Evolutionary conservation across 768 basidiomycete species (phyloP), one percentile per base, ranked within the genome.

Genomic region (Tephrocybe sp.): DNA sequence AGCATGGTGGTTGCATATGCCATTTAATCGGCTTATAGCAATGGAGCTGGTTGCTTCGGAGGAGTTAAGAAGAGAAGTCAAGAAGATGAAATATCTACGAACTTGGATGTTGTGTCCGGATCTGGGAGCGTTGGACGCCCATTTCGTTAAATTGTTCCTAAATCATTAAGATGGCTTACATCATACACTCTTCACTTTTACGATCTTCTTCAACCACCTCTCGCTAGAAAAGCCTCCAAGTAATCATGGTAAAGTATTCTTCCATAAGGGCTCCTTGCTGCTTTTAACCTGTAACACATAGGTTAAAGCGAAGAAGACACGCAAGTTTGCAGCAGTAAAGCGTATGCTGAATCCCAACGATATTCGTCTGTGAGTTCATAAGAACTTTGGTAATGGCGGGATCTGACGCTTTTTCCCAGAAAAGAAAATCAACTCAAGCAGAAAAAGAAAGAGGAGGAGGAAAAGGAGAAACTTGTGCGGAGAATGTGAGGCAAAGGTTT

Each of bases 321-420:
- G 94, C 69, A 96, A 96, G 66, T 98, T 98, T 66, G 96, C 94
- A 2, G 73, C 84, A 9, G 92, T 96, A 40, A 98, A 98, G 70
- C 88, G 95, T 14, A 77, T 98, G 76, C 71, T 98, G 52, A 94
- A 93, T 65, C 96, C 96, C 0, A 91, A 87, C 62, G 96, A 98
- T 66, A 91, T 90, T 49, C 78, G 96, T 59, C 69, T 98, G 95
- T 95, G 64, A 59, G 91, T 66, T 46, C 22, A 40, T 39, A 44
- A 33, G 33, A 14, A 42, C 32, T 6, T 20, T 22, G 40, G 16
- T 33, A 39, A 13, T 43, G 47, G 42, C 17, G 33, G 47, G 39
- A 39, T 47, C 16, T 57, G 51, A 48, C 57, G 48, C n/a, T 49
- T 19, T 20, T 41, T 35, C 35, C 16, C 61, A 98, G 96, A 58